Conservation (phyloP, 2,329 filamentous ascomycete species). For the Myrmaecium sp. region DNA sequence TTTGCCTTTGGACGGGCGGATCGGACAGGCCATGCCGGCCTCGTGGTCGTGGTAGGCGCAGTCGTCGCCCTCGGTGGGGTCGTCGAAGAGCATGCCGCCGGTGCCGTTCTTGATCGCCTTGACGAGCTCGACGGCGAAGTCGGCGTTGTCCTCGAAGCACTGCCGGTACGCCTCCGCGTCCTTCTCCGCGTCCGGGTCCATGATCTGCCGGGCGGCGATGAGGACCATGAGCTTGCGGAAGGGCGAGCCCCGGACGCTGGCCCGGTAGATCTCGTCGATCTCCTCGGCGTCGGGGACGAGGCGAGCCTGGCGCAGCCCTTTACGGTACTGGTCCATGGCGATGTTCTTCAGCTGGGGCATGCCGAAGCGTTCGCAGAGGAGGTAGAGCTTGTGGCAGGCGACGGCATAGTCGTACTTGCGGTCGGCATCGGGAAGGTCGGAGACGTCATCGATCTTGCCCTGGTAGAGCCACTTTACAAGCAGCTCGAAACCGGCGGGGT, state of each 20-base stretch:
- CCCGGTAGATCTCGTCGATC: conserved; percentile 35
- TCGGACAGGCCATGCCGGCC: conserved; percentile 23
- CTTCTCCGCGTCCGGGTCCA: conserved; percentile 34
- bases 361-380: conserved; percentile 34
- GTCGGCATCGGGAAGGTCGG: conserved; percentile 25
- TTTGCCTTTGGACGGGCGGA: conserved; percentile 16
- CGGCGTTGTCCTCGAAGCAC: conserved; percentile 32
- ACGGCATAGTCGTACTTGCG: conserved; percentile 38
- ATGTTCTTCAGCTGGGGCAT: conserved; percentile 34
- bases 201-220: conserved; percentile 40
- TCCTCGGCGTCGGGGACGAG: conserved; percentile 38
- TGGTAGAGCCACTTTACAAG: conserved; percentile 41
- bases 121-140: conserved; percentile 37
- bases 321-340: conserved; percentile 37
- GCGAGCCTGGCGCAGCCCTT: conserved; percentile 30
- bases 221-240: conserved; percentile 34
- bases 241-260: conserved; percentile 26
- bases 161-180: conserved; percentile 32
- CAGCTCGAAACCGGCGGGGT: conserved; percentile 35
- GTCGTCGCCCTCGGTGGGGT: conserved; percentile 29
- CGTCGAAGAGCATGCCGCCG: conserved; percentile 33
- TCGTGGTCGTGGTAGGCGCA: conserved; percentile 36
- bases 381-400: conserved; percentile 35
- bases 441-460: conserved; percentile 33
- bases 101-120: conserved; percentile 33